Evolutionary conservation across 805 yeast species (phyloP), one percentile per base, ranked within the genome.

Genomic region (Ascoidea asiatica): DNA sequence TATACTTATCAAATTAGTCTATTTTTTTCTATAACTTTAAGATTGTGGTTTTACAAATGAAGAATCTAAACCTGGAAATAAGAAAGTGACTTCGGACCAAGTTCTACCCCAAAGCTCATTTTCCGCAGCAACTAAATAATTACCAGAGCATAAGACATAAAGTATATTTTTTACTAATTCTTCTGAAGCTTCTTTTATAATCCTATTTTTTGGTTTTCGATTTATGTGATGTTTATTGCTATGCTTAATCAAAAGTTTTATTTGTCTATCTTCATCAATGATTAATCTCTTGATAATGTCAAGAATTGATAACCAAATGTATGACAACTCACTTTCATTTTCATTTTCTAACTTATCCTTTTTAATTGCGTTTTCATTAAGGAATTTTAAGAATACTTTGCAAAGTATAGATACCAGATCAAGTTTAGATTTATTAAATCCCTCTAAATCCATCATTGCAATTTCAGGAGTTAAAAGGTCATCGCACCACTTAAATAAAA

Each of bases 401-500:
- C 94, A 78, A 8, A 82, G 67, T 41, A 85, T 60, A 11, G 75
- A 67, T 44, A 92, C 67, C 1, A 83, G 77, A 48, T 81, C 87
- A 43, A 71, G 66, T 43, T 87, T 79, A 0, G 92, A 80, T 46
- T 65, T 69, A 5, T 69, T 65, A 72, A 79, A 81, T 2, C 87
- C 88, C 5, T 58, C 56, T 1, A 69, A 65, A 54, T 83, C 92
- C 1, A 82, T 77, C 45, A 63, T 64, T 50, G 64, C 72, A 4
- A 74, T 72, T 46, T 81, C 88, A 0, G 81, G 80, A 50, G 77
- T 77, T 44, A 81, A 67, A 29, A 84, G 67, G 48, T 79, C 84
- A 21, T 73, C 67, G 33, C 86, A 63, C 42, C 86, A 66, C 13
- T 96, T 88, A 56, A 87, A 72, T 36, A 90, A 66, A 1, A 89